Evolutionary conservation across 2,329 filamentous ascomycete genomes (phyloP), one percentile per base, ranked within the genome.

Genomic region (Aspergillus aculeatinus): DNA sequence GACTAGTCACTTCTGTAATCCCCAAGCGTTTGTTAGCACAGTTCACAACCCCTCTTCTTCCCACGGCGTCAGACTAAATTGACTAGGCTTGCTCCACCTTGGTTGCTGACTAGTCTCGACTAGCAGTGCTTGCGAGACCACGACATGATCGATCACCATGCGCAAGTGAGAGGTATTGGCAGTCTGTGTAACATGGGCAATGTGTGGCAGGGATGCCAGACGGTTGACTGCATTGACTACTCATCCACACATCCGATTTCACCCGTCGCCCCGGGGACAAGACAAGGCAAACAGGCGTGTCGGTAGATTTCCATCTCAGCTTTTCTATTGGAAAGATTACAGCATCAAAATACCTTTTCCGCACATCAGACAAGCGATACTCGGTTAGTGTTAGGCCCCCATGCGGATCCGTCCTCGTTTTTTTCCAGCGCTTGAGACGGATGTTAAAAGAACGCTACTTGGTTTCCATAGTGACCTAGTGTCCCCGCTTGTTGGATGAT

Each of bases 141-240:
- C 39, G 39, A 42, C 39, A 42, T 42, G 39, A 42, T 42, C 16
- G 39, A 42, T 42, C 16, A 42, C 39, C 6, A 19, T 42, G 39
- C 14, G 16, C 39, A n/a, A 42, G 39, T 16, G 39, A 42, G 16
- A 5, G 39, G 39, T 19, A 9, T 42, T 14, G 39, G 14, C 16
- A 42, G 14, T 9, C 12, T 19, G 39, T 42, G 39, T 42, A 42
- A 42, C 39, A 42, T n/a, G 35, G 52, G 21, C n/a, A n/a, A 14
- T 44, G 42, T 16, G 16, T 10, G 53, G 33, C 53, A 55, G 44
- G 53, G 53, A 48, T 48, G 12, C n/a, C 39, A 47, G 44, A 25
- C 53, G 53, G 53, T 55, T 55, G 42, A 48, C 44, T 48, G 44
- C 53, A 55, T 55, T 35, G 27, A 25, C 44, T n/a, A 39, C 21